A percentile compares a stretch with the other conserved stretches of the same genome.
Conservation (phyloP, 2,329 filamentous ascomycete genomes). For the Ceratocystis alfenasii region DNA sequence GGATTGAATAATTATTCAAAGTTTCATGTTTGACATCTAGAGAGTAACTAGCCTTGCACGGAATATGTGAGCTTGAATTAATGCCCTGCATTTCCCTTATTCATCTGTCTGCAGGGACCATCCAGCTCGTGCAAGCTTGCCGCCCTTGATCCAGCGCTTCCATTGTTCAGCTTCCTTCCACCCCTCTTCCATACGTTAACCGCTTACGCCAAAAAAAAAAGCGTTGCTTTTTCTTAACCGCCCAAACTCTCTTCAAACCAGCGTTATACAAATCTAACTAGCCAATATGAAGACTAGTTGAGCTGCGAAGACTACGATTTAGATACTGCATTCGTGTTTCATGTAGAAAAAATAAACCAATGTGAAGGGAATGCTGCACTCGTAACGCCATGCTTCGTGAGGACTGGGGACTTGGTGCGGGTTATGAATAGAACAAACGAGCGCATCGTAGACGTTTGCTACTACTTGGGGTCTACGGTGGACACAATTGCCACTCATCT, state of each 20-base stretch:
- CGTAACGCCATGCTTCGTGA: not conserved
- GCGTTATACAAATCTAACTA: constrained; percentile 6
- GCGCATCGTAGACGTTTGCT: not conserved
- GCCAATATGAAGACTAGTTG: constrained; percentile 16
- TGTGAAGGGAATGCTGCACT: not conserved
- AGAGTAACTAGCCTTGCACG: too few relatives aligned
- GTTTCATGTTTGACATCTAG: too few relatives aligned
- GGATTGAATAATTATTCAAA: too few relatives aligned
- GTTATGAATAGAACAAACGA: not conserved
- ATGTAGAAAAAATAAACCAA: not conserved
- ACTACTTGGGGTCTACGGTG: not conserved
- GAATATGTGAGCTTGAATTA: not conserved
- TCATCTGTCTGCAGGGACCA: not conserved
- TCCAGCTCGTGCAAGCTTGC: constrained; percentile 16
- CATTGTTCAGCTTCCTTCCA: constrained; percentile 20
- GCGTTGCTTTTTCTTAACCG: constrained; percentile 9
- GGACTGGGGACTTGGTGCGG: not conserved
- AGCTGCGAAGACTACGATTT: not conserved
- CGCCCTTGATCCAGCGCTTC: constrained; percentile 22
- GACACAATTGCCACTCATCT: not conserved
- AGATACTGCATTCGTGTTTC: constrained; percentile 13
- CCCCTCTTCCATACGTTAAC: constrained; percentile 13
- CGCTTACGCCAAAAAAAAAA: constrained; percentile 11
- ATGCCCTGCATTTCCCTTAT: not conserved
- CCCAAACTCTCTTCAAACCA: constrained; percentile 8